Evolutionary conservation across 2,329 filamentous ascomycete species (phyloP).

Genomic region (Fusarium concolor): DNA sequence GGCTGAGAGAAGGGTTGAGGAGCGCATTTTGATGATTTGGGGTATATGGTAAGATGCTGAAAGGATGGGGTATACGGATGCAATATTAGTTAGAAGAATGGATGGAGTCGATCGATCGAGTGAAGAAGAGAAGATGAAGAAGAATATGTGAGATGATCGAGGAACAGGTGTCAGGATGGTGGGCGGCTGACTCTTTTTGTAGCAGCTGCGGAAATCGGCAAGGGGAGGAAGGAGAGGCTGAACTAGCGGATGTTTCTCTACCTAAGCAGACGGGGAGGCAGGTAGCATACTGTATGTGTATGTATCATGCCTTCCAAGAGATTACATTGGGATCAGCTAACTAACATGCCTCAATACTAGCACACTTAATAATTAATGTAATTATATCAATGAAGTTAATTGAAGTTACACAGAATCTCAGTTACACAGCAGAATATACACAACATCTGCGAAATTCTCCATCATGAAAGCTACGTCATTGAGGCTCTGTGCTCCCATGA

Average conservation of each 20-base stretch:
- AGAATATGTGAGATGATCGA: background rate
- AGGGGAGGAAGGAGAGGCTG: constrained; percentile 15
- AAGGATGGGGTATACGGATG: background rate
- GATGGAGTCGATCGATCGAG: too few relatives aligned
- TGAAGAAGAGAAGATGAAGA: background rate
- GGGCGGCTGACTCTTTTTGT: constrained; percentile 40
- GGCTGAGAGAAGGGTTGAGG: constrained; percentile 50
- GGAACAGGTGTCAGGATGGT: background rate
- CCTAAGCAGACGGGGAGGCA: background rate
- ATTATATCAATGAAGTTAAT: background rate
- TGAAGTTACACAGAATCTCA: background rate
- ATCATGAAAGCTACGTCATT: constrained; percentile 41
- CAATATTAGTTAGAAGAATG: too few relatives aligned
- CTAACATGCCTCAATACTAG: background rate
- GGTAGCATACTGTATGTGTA: too few relatives aligned
- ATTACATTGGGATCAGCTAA: background rate
- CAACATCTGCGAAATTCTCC: background rate
- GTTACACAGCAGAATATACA: background rate
- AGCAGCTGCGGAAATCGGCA: constrained; percentile 35
- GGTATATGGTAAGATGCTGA: background rate
- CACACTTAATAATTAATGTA: background rate
- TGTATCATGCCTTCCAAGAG: background rate
- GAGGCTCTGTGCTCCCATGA: constrained; percentile 35
- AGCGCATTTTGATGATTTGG: constrained; percentile 50
- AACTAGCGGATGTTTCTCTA: constrained; percentile 9